phyloP scores from a whole-genome alignment of 2,329 filamentous ascomycete species.

The Leptographium procerum region DNA sequence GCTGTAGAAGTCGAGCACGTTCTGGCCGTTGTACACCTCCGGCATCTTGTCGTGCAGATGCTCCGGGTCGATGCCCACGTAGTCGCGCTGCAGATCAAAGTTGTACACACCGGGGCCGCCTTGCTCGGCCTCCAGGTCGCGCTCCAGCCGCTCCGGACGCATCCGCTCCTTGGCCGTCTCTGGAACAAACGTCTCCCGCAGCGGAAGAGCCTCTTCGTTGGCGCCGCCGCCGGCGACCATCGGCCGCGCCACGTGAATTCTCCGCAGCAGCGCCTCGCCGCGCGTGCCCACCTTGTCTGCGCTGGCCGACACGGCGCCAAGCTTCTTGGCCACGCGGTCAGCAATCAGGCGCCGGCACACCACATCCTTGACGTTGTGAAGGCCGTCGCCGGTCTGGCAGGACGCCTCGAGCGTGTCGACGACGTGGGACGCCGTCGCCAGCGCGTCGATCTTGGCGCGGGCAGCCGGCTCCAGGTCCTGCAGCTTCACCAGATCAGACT shows the following conservation, averaged over 20 bases:
- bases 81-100: constrained; percentile 81
- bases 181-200: constrained; percentile 71
- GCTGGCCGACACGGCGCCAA: constrained; percentile 77
- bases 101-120: constrained; percentile 95
- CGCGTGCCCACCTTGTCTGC: constrained; percentile 68
- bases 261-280: constrained; percentile 78
- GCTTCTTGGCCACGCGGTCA: constrained; percentile 86
- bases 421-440: constrained; percentile 47
- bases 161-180: constrained; percentile 72
- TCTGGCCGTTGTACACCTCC: constrained; percentile 89
- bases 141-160: constrained; percentile 48
- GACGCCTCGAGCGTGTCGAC: constrained; percentile 89
- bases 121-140: constrained; percentile 82
- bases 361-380: constrained; percentile 89
- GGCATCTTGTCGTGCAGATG: constrained; percentile 97
- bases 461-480: constrained; percentile 76
- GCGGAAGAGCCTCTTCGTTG: constrained; percentile 30
- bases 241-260: constrained; percentile 95
- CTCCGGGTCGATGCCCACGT: constrained; percentile 73
- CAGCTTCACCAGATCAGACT: constrained; percentile 83
- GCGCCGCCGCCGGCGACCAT: constrained; percentile 49
- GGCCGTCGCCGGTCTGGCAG: constrained; percentile 88
- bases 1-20: constrained; percentile 94
- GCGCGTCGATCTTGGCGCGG: constrained; percentile 36
- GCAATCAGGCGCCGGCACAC: constrained; percentile 89